Percentiles rank a stretch among this genome's conserved stretches.
Evolutionary conservation across 306 rosid species (phyloP).

Genomic region (Erythrophleum fordii): DNA sequence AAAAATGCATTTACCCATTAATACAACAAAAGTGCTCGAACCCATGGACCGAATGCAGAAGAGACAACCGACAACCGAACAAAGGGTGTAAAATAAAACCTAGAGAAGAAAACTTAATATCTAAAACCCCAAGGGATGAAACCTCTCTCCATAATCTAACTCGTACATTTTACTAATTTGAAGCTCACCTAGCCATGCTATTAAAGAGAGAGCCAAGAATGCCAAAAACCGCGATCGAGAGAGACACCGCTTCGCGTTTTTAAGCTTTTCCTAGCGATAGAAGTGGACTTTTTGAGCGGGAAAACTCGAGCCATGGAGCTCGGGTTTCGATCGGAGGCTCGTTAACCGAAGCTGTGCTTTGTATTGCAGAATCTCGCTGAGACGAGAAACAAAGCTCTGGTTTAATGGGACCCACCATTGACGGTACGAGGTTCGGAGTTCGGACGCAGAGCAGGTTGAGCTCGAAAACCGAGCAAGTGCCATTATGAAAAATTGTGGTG

Average conservation of each 20-base stretch:
- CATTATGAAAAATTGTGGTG: conserved; percentile 9
- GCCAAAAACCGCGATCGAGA: not conserved
- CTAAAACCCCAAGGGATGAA: not conserved
- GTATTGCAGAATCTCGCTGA: not conserved
- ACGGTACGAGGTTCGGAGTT: conserved; percentile 1
- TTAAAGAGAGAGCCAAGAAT: not conserved
- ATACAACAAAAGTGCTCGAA: too few relatives aligned
- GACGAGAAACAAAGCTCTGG: not conserved
- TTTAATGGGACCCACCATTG: conserved; percentile 32
- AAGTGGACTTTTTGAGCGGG: too few relatives aligned
- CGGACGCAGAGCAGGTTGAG: too few relatives aligned
- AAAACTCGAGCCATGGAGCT: conserved; percentile 32
- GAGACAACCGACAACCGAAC: not conserved
- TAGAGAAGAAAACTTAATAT: conserved; percentile 4
- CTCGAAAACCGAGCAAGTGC: conserved; percentile 45
- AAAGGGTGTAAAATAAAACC: not conserved
- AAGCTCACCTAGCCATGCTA: conserved; percentile 57
- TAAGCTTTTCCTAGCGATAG: conserved; percentile 19
- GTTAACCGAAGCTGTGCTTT: conserved; percentile 24
- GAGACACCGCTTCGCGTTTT: conserved; percentile 22
- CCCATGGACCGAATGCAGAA: not conserved
- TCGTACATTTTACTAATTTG: not conserved
- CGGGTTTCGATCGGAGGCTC: conserved; percentile 7
- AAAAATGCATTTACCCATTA: not conserved
- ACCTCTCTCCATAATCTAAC: not conserved